Conservation (phyloP, 75 land plant genomes). For the Azolla pinnata region DNA sequence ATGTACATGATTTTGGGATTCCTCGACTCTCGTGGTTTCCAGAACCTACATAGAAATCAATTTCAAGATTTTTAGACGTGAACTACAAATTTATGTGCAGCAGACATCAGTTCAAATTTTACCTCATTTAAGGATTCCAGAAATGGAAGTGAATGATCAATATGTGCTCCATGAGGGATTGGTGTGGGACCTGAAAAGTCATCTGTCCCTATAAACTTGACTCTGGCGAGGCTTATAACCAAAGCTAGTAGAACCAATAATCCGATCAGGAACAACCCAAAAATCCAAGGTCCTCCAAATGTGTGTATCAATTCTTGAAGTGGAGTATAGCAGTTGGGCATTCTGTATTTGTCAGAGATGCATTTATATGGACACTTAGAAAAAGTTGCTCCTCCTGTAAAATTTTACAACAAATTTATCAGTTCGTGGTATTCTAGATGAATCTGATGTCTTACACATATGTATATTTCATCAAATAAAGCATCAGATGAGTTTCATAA, state of each 20-base stretch:
- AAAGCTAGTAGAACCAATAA: slow-evolving; percentile 72
- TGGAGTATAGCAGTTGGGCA: slow-evolving; percentile 97
- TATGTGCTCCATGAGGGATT: slow-evolving; percentile 78
- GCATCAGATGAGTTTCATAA: too few relatives aligned
- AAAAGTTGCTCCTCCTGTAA: slow-evolving; percentile 75
- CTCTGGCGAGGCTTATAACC: slow-evolving; percentile 90
- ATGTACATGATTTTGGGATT: slow-evolving; percentile 90
- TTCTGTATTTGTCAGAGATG: slow-evolving; percentile 84
- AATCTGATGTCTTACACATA: neutral
- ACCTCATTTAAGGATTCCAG: slow-evolving; percentile 98
- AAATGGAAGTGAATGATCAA: slow-evolving; percentile 94
- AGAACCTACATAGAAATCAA: slow-evolving; percentile 49
- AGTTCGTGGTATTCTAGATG: neutral
- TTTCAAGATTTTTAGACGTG: too few relatives aligned
- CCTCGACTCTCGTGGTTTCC: slow-evolving; percentile 92
- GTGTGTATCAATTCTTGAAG: slow-evolving; percentile 91
- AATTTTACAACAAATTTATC: neutral
- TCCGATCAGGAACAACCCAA: slow-evolving; percentile 68
- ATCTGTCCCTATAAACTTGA: slow-evolving; percentile 88
- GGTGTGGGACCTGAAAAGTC: slow-evolving; percentile 86
- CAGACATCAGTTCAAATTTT: too few relatives aligned
- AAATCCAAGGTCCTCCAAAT: slow-evolving; percentile 97
- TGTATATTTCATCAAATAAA: neutral
- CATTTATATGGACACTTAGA: slow-evolving; percentile 87
- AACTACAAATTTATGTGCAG: too few relatives aligned